Evolutionary conservation across 2,329 filamentous ascomycete genomes (phyloP), one percentile per base, ranked within the genome.

Genomic region (Aspergillaceae sp.): DNA sequence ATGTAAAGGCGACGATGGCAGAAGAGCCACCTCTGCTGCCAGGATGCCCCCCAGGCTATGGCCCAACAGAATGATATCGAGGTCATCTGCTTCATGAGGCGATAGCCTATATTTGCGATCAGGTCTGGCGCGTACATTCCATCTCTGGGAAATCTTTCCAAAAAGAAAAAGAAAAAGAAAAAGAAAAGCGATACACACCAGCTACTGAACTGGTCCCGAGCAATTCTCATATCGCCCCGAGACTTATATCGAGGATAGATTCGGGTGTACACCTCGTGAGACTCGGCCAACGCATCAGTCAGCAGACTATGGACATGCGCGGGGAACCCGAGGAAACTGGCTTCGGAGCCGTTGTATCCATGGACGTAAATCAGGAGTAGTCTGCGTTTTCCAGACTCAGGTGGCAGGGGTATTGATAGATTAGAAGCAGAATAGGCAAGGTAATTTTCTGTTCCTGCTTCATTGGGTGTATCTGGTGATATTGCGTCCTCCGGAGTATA

Each of bases 1-100:
- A 28, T 38, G 26, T 38, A 28, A 10, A 28, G 36, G 36, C 3
- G 36, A 38, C 2, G 36, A 38, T 38, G 36, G 36, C 36, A 85
- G 76, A 40, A 94, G 70, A 2, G 80, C 81, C 28, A 94, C 78
- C 56, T 96, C 90, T 1, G 86, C 87, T 28, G 85, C 80, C 28
- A 96, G 66, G 27, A 96, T 74, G 1, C 90, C 90, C 10, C 90
- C 90, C 81, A 96, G 91, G 37, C 87, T 94, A 64, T 95, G 90
- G 1, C 90, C 89, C 2, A 94, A 72, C 3, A 96, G 74, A 19
- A 96, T 74, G 2, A 94, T 75, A 69, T 96, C 90, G 1, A 87
- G 89, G 19, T 73, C 77, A 3, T 75, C 69, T 29, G 79, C 79
- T 63, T 91, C 84, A 56, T 94, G 87, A 5, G 87, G 87, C 48